Evolutionary conservation across 768 basidiomycete species (phyloP), one percentile per base, ranked within the genome.

Genomic region (Daedaleopsis nitida): DNA sequence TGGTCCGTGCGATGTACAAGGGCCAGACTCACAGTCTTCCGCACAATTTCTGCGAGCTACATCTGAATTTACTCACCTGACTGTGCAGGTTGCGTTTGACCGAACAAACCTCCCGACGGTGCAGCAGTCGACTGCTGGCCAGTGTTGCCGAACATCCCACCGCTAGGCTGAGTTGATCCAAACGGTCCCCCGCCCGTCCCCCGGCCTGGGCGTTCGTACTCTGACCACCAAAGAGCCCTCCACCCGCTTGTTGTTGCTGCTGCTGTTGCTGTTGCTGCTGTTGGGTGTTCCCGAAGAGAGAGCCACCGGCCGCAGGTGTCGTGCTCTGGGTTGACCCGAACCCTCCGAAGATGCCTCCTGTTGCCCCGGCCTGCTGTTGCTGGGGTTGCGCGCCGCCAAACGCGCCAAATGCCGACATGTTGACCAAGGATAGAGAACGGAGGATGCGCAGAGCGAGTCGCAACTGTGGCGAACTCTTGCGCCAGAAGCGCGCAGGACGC

Each of bases 141-240:
- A 37, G 64, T 55, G 34, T 53, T 63, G 21, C 66, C 68, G 49
- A 51, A 70, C 62, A 73, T 54, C 17, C 73, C 67, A 10, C 67
- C 67, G 13, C 66, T 45, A 6, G 68, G 39, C 24, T 44, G 54
- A 21, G 39, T 55, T 35, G 58, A 62, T 14, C 66, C 63, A 39
- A 66, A 66, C 34, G 64, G 53, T 14, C 65, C 55, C 19, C 57
- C 57, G 6, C 71, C 57, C 3, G 57, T 62, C 50, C 24, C 38
- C 10, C 56, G 8, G 19, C 19, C n/a, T 57, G 56, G 8, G 32
- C 13, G 51, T 37, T 52, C 19, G 54, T n/a, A 2, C 53, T 54
- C 47, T 12, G 11, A 17, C 5, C 11, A 42, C 39, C 39, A 42
- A 42, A 42, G 10, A 42, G 39, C 17, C 39, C 39, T 42, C 39